These are phyloP conservation scores for Cordyceps javanica DNA, from an alignment of 2,329 filamentous ascomycete species.

Conservation along the genomic window DNA sequence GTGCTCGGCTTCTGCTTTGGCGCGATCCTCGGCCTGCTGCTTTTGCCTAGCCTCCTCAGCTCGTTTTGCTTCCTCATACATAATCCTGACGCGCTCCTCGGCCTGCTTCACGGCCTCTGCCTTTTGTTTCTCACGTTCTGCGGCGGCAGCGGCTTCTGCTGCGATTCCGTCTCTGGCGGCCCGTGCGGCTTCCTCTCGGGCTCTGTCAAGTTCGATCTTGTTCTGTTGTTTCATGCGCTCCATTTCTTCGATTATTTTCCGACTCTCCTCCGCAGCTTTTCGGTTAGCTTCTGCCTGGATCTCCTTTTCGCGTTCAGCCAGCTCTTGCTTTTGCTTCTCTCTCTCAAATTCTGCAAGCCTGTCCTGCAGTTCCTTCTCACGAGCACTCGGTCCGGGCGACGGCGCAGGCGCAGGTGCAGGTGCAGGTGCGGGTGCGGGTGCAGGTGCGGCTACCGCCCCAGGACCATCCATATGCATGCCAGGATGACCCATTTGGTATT, in stretches of 20 bases:
- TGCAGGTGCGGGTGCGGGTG: conserved; percentile 32
- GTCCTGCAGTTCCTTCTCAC: conserved; percentile 35
- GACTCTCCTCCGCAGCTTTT: conserved; percentile 38
- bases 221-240: conserved; percentile 39
- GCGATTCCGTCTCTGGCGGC: conserved; percentile 39
- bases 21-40: conserved; percentile 32
- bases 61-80: conserved; percentile 34
- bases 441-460: conserved; percentile 26
- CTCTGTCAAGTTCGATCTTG: conserved; percentile 41
- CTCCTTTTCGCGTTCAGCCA: conserved; percentile 31
- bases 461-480: conserved; percentile 36
- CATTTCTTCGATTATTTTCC: conserved; percentile 35
- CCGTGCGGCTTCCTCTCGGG: conserved; percentile 39
- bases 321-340: conserved; percentile 33
- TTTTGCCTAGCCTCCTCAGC: conserved; percentile 38
- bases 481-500: conserved; percentile 35
- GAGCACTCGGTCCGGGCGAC: neutral
- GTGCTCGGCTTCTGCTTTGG: conserved; percentile 43
- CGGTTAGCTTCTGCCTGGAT: conserved; percentile 29
- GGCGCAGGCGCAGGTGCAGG: too few relatives aligned
- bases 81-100: conserved; percentile 31
- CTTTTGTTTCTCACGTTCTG: conserved; percentile 35
- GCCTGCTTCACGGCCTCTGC: conserved; percentile 30
- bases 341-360: conserved; percentile 26
- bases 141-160: conserved; percentile 37